phyloP scores from a whole-genome alignment of 2,329 filamentous ascomycete genomes.

The Phialemoniopsis sp. region DNA sequence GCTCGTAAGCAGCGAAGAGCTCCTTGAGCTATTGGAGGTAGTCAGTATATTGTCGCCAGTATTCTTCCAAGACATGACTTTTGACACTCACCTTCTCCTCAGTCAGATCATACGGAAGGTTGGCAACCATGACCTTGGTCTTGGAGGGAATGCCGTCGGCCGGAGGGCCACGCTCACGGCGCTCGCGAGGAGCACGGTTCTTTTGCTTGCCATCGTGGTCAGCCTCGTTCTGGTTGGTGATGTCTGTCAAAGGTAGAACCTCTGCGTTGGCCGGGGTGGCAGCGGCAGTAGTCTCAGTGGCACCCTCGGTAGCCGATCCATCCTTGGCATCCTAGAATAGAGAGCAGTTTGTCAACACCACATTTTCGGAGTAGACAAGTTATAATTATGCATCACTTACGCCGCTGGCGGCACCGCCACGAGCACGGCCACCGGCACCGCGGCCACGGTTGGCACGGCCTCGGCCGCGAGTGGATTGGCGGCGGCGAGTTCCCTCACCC shows the following conservation, averaged over 20 bases:
- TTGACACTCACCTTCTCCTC: conserved; percentile 83
- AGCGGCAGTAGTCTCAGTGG: conserved; percentile 40
- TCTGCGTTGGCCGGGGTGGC: conserved; percentile 41
- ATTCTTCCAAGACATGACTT: neutral
- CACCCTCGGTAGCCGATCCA: conserved; percentile 37
- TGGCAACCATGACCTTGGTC: conserved; percentile 99
- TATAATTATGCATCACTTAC: conserved; percentile 39
- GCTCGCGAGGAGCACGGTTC: conserved; percentile 54
- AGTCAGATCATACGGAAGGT: conserved; percentile 95
- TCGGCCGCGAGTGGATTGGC: conserved; percentile 60
- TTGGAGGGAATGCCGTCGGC: conserved; percentile 97
- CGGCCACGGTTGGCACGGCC: conserved; percentile 64
- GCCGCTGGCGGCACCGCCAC: conserved; percentile 62
- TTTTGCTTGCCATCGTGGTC: conserved; percentile 57
- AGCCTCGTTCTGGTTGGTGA: conserved; percentile 54
- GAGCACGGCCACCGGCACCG: conserved; percentile 57
- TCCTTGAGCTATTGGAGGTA: conserved; percentile 54
- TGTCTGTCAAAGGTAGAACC: conserved; percentile 56
- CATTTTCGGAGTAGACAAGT: no score
- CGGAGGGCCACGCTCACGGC: conserved; percentile 84
- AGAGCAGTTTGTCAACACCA: conserved; percentile 10
- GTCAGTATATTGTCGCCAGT: conserved; percentile 7
- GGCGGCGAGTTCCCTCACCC: conserved; percentile 63
- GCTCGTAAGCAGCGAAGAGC: conserved; percentile 89
- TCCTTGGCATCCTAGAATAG: conserved; percentile 39